phyloP scores from a whole-genome alignment of 768 basidiomycete species.

The Lentinus brumalis region DNA sequence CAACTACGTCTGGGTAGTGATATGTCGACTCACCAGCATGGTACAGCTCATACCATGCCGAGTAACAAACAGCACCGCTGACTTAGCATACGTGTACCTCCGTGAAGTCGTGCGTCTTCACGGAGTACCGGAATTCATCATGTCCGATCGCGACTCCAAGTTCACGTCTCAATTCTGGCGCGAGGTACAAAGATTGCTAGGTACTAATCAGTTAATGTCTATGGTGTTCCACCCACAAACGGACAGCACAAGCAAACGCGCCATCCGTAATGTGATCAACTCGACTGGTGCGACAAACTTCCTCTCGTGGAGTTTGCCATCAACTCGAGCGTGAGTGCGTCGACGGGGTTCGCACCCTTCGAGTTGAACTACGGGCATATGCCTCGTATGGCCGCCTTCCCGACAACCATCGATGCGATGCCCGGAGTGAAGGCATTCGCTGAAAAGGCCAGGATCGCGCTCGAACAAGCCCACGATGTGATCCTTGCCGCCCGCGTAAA shows the following conservation, averaged over 20 bases:
- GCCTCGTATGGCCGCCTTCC: too few relatives aligned
- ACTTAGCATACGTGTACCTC: constrained; percentile 22
- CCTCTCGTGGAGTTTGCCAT: too few relatives aligned
- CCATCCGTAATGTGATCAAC: constrained; percentile 7
- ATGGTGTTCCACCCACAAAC: constrained; percentile 37
- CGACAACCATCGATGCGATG: too few relatives aligned
- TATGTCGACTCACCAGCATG: constrained; percentile 23
- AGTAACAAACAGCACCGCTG: constrained; percentile 10
- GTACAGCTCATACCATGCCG: constrained; percentile 20
- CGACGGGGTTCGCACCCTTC: too few relatives aligned
- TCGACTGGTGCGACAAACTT: too few relatives aligned
- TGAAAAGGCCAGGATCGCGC: too few relatives aligned
- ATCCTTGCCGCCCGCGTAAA: too few relatives aligned
- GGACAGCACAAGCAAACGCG: constrained; percentile 26
- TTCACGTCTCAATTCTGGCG: constrained; percentile 42
- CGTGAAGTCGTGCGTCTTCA: constrained; percentile 24
- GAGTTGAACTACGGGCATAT: too few relatives aligned
- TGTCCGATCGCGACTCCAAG: constrained; percentile 33
- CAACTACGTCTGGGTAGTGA: constrained; percentile 32
- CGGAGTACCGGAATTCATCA: constrained; percentile 26
- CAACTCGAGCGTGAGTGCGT: too few relatives aligned
- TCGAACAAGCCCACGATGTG: too few relatives aligned
- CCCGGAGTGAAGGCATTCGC: too few relatives aligned
- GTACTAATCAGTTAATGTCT: constrained; percentile 28
- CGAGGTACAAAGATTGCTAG: constrained; percentile 20